Percentiles rank a stretch among this genome's conserved stretches.
Conservation (phyloP, 345 rosid genomes). For the Geranium brycei region DNA sequence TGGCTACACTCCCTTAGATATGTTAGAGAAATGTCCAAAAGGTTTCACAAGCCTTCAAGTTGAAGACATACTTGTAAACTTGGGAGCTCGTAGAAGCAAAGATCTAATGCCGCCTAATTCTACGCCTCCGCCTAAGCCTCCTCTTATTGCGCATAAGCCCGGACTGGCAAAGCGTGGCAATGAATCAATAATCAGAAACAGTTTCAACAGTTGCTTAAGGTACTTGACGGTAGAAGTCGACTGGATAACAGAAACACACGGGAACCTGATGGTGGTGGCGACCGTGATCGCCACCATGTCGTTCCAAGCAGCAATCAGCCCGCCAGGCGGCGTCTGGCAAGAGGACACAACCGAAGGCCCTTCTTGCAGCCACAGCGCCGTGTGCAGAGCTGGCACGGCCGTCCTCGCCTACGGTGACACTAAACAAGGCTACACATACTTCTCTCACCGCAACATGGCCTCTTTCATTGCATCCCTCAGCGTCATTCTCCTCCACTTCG, state of each 20-base stretch:
- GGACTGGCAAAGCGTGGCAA: too few species aligned
- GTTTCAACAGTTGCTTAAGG: neutral
- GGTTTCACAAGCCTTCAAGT: neutral
- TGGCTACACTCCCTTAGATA: too few species aligned
- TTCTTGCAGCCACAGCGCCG: neutral
- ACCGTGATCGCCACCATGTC: neutral
- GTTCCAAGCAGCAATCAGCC: neutral
- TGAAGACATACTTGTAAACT: neutral
- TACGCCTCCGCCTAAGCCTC: too few species aligned
- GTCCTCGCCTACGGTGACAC: neutral
- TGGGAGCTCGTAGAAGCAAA: neutral
- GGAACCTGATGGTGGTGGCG: neutral
- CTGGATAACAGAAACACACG: neutral
- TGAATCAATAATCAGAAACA: neutral
- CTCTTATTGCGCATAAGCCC: too few species aligned
- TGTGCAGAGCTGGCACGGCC: neutral
- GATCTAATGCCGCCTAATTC: neutral
- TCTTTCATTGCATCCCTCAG: neutral
- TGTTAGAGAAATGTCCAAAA: neutral
- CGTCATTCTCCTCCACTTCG: neutral
- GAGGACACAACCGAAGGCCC: neutral
- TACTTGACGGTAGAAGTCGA: neutral
- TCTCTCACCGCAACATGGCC: neutral
- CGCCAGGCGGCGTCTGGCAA: neutral
- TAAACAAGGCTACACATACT: neutral